Evolutionary conservation across 208 protist species (phyloP), one percentile per base, ranked within the genome.

Genomic region (Leishmania aethiopica): DNA sequence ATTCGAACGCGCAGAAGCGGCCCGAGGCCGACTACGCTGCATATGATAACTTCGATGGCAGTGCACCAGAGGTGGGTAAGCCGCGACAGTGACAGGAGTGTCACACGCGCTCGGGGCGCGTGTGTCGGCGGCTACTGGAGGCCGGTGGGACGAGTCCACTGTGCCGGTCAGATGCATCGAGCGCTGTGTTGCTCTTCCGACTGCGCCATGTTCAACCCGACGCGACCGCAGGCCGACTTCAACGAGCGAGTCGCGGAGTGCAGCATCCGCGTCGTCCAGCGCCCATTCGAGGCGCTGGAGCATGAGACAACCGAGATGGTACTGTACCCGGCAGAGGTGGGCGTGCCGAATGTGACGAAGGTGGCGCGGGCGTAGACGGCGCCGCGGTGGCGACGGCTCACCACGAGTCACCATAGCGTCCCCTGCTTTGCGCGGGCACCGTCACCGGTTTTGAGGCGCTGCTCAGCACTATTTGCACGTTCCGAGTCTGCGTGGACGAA

Each of bases 101-200:
- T 22, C n/a, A 25, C 19, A n/a, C 13, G 47, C 13, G 37, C 8
- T 25, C 22, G 11, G 45, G 70, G 47, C 22, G 25, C 13, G 28
- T 7, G 45, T 55, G 45, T 0, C 51, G 17, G n/a, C 13, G 28
- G 3, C 28, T 49, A 28, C 59, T 53, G 64, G 25, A 77, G 13
- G 7, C 40, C 70, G 1, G 73, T 74, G 55, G 53, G 70, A 53
- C 74, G 69, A 55, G 72, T 79, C 71, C 7, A 51, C 69, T 13
- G 37, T 88, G 51, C 76, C 88, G 2, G 49, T 60, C 7, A 51
- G 25, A 19, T 89, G 85, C 42, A 57, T 89, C 8, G 83, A 91
- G 69, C 83, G 88, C 37, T 89, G 88, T 53, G 86, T 80, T 15
- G 84, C 89, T 49, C 60, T 91, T 7, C 53, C 89, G 85, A 89